Base-by-base conservation (phyloP, 2,329 filamentous ascomycete species). In the Arthroderma sp. region DNA sequence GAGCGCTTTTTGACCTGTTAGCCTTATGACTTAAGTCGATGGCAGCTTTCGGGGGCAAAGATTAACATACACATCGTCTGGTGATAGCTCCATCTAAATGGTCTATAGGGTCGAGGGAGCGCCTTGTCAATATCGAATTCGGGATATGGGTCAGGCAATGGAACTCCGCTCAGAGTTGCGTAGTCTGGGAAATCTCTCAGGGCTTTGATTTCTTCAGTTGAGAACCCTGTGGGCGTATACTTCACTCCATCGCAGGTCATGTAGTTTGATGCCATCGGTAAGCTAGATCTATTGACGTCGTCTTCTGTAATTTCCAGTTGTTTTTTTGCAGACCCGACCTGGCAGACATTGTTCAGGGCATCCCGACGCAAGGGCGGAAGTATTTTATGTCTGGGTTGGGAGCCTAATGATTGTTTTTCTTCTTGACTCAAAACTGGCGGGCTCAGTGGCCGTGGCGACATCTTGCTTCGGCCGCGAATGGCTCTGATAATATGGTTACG, bases 121-220 rank as follows among this genome's bases (percentile, higher is more conserved):
- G 85, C 85, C 50, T 70, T 83, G 9, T 72, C 64, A 44, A 87
- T 78, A 50, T 85, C 68, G 57, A 91, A 91, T 4, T 74, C 68
- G 1, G 59, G 54, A 45, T 83, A 80, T 0, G 81, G 70, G 6
- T 67, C 51, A 0, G 86, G 86, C 39, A 82, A 63, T 1, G 83
- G 82, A 4, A 93, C 80, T 4, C 82, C 85, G 40, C 80, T 85
- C 7, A 94, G 65, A 2, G 70, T 65, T 4, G 84, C 75, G 59
- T 93, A 93, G 57, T 89, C 78, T 0, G 85, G 85, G 46, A 93
- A 93, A 52, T 83, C 72, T 0, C 85, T 85, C 1, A 93, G 64
- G 0, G 72, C 71, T 44, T 73, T 74, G 50, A 93, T 72, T 45
- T 93, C 84, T 2, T 72, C 70, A 0, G 80, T 69, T 0, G 81